Evolutionary conservation across 768 basidiomycete genomes (phyloP).

Genomic region (Phallus indusiatus): DNA sequence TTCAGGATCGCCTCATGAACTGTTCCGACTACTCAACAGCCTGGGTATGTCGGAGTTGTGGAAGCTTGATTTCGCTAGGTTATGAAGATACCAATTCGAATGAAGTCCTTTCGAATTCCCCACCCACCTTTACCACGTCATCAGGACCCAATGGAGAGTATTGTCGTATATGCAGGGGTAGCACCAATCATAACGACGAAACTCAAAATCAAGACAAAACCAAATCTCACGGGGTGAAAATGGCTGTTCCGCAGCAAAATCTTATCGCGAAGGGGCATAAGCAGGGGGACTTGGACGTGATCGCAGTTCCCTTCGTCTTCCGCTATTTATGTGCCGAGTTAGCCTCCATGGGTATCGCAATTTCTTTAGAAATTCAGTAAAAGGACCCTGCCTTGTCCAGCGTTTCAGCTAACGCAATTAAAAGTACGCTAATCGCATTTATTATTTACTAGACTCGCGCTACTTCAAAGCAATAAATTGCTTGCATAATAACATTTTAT

Average conservation of each 20-base stretch:
- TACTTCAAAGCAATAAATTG: neutral
- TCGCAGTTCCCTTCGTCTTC: constrained; percentile 94
- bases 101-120: constrained; percentile 43
- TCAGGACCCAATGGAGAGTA: constrained; percentile 80
- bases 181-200: constrained; percentile 54
- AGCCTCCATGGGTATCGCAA: constrained; percentile 95
- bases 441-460: too few relatives aligned
- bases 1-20: constrained; percentile 99
- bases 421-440: too few relatives aligned
- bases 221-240: constrained; percentile 35
- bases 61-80: constrained; percentile 90
- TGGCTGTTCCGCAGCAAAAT: constrained; percentile 60
- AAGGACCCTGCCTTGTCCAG: neutral
- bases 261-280: constrained; percentile 48
- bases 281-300: constrained; percentile 84
- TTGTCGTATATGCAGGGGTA: constrained; percentile 84
- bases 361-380: constrained; percentile 69
- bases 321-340: constrained; percentile 91
- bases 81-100: constrained; percentile 83
- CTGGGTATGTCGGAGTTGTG: constrained; percentile 97
- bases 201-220: constrained; percentile 26
- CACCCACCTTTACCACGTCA: constrained; percentile 43
- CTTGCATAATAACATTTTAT: neutral
- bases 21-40: constrained; percentile 99
- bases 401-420: too few relatives aligned